Evolutionary conservation across 345 rosid genomes (phyloP), one percentile per base, ranked within the genome.

Genomic region (Reutealis trisperma): DNA sequence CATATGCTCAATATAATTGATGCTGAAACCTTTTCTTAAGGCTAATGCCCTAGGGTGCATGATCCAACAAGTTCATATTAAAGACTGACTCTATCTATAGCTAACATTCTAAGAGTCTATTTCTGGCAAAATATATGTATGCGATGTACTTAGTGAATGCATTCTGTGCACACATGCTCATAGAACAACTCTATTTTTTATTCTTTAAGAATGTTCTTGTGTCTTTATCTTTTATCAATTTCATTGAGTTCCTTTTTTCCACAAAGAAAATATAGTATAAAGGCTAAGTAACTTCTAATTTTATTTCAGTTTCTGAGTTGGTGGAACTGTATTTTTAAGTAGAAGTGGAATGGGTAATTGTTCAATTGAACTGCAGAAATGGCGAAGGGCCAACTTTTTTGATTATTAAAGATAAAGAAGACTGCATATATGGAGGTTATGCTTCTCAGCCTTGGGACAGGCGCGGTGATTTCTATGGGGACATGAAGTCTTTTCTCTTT

Each of bases 371-470:
- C 75, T 90, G 92, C 90, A 94, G 98, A 75, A 86, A 84, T 70
- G 79, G 80, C 9, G 88, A 91, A 65, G 90, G 92, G 19, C 86
- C 92, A 24, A 83, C 96, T 5, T 84, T 95, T 78, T 81, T 95
- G 75, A 75, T 90, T 69, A 77, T 93, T 77, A 93, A 91, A 84
- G 99, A 93, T 86, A 89, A 44, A 83, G 96, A 90, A 85, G 94
- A 93, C 11, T 86, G 83, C 77, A 81, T 95, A 37, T 90, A 86
- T 64, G 99, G 98, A 77, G 99, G 99, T 69, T 92, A 90, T 73
- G 97, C 98, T 22, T 93, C 99, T 77, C 98, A 89, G 77, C 91
- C 97, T 44, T 93, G 97, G 98, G 97, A 87, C 81, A 93, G 84
- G 76, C 87, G 89, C 75, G 81, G 92, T 7, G 91, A 93, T 84